Percentiles rank a stretch among this genome's conserved stretches.
Evolutionary conservation across 2,329 filamentous ascomycete species (phyloP).

Genomic region (Talaromyces rugulosus): DNA sequence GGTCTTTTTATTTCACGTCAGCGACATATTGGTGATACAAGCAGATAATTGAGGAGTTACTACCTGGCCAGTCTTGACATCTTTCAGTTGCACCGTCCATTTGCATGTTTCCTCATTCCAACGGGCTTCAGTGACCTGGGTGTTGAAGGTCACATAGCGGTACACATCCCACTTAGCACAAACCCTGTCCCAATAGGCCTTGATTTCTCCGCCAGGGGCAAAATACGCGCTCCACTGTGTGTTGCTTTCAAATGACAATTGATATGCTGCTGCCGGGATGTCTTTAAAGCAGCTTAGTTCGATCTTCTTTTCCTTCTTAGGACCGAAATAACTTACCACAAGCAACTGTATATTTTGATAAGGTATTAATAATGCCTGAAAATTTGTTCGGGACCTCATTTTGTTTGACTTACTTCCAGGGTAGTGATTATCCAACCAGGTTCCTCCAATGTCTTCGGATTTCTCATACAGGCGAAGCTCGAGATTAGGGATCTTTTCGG

Average conservation of each 20-base stretch:
- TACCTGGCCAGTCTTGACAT: not conserved
- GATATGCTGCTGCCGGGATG: not conserved
- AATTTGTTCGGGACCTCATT: not conserved
- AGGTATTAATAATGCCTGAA: not conserved
- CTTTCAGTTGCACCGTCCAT: too few species aligned
- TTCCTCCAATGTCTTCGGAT: constrained; percentile 10
- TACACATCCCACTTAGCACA: constrained; percentile 20
- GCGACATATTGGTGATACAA: constrained; percentile 14
- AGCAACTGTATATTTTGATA: not conserved
- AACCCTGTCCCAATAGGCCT: constrained; percentile 22
- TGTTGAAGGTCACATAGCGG: constrained; percentile 22
- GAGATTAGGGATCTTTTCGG: not conserved
- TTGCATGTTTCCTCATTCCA: constrained; percentile 22
- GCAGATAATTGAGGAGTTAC: not conserved
- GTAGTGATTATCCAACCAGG: constrained; percentile 11
- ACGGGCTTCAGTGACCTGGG: constrained; percentile 19
- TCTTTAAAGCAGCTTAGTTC: not conserved
- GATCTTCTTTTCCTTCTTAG: too few species aligned
- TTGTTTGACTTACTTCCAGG: not conserved
- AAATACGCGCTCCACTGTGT: constrained; percentile 14
- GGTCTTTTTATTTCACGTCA: constrained; percentile 23
- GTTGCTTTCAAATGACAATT: not conserved
- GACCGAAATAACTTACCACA: too few species aligned
- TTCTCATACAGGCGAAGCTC: constrained; percentile 9
- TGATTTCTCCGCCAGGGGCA: constrained; percentile 20